Conservation (phyloP, 2,329 filamentous ascomycete species). For the Ophiostoma novo-ulmi region DNA sequence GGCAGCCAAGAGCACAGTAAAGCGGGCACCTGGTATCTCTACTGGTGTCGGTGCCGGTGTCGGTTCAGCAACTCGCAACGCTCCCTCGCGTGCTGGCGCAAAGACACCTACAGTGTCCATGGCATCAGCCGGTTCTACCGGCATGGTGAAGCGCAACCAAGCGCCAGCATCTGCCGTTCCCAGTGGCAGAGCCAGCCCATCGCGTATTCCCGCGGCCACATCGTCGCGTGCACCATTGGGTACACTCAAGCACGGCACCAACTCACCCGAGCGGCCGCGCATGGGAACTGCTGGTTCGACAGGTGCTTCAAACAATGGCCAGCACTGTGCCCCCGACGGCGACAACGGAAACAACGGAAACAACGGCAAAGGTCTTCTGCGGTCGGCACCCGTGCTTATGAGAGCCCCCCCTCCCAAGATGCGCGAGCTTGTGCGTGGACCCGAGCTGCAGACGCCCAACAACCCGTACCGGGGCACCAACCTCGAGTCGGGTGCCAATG, state of each 20-base stretch:
- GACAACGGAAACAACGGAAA: constrained; percentile 30
- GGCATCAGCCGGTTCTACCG: constrained; percentile 33
- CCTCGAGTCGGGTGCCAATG: constrained; percentile 48
- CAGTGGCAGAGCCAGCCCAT: constrained; percentile 49
- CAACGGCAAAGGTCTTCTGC: constrained; percentile 45
- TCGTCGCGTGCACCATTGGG: constrained; percentile 57
- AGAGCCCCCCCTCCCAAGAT: constrained; percentile 83
- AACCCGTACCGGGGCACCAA: constrained; percentile 47
- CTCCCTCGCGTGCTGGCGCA: constrained; percentile 39
- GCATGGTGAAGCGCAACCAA: constrained; percentile 33
- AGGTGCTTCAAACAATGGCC: constrained; percentile 35
- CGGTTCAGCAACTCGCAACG: constrained; percentile 17
- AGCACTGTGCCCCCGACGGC: constrained; percentile 27
- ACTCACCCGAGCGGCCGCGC: constrained; percentile 70
- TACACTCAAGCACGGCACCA: constrained; percentile 64
- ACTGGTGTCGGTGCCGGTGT: not conserved
- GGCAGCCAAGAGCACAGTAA: constrained; percentile 18
- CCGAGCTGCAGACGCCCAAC: constrained; percentile 47
- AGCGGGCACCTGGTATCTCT: constrained; percentile 27
- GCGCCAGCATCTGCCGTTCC: constrained; percentile 29
- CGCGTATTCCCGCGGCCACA: constrained; percentile 53
- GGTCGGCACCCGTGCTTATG: constrained; percentile 50
- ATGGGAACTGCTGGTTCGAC: constrained; percentile 40
- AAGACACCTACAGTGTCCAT: constrained; percentile 58
- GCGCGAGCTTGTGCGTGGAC: constrained; percentile 63